Conservation (phyloP, 2,329 filamentous ascomycete species). For the Penicillium aurantiogriseum region DNA sequence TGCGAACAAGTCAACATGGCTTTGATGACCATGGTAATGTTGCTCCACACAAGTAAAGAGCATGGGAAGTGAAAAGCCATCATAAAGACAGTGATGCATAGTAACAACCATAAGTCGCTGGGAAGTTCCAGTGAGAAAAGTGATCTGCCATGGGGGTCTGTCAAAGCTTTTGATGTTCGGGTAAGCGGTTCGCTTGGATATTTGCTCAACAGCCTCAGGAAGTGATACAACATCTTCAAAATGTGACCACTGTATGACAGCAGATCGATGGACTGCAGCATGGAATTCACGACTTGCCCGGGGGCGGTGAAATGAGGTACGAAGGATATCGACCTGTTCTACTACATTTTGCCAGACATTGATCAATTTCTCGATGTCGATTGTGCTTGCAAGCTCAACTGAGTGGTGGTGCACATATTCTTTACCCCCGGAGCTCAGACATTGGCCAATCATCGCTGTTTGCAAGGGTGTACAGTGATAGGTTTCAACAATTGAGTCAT, state of each 20-base stretch:
- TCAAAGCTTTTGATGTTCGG: not conserved
- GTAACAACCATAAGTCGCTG: slow-evolving; percentile 9
- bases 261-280: not conserved
- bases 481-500: not conserved
- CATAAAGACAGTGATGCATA: slow-evolving; percentile 17
- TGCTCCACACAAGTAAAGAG: slow-evolving; percentile 4
- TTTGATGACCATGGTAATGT: not conserved
- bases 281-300: not conserved
- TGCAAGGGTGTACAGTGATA: slow-evolving; percentile 3
- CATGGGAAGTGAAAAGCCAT: slow-evolving; percentile 12
- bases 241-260: not conserved
- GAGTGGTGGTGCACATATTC: slow-evolving; percentile 6
- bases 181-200: not conserved
- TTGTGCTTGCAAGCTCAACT: not conserved
- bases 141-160: slow-evolving; percentile 2
- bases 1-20: not conserved
- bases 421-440: slow-evolving; percentile 1
- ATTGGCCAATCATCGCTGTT: slow-evolving; percentile 5
- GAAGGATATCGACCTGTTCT: slow-evolving; percentile 3
- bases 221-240: not conserved
- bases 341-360: not conserved
- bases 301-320: slow-evolving; percentile 3
- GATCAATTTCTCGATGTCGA: not conserved
- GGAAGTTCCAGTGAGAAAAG: not conserved
- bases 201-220: not conserved